A percentile compares a stretch with the other conserved stretches of the same genome.
These are phyloP conservation scores for Neolentinus lepideus DNA, from an alignment of 1,284 basidiomycete genomes.

Conservation along the genomic window DNA sequence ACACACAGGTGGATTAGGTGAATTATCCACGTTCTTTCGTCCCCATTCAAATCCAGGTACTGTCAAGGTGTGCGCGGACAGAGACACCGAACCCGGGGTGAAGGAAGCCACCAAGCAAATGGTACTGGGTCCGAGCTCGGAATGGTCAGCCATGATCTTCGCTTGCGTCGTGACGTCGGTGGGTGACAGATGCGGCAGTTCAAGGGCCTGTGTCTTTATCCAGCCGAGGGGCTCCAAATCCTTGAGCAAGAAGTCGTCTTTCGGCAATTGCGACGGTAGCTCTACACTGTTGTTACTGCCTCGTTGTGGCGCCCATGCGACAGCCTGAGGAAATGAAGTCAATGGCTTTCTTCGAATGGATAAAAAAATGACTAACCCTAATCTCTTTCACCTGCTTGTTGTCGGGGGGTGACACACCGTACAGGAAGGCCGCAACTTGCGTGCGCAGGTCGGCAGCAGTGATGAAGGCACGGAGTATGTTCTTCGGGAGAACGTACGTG, in stretches of 20 bases:
- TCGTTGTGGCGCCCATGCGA: constrained; percentile 94
- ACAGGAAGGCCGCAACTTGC: constrained; percentile 92
- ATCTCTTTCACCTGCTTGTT: constrained; percentile 99
- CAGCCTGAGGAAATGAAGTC: constrained; percentile 38
- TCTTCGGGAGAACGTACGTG: constrained; percentile 97
- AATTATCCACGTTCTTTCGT: constrained; percentile 83
- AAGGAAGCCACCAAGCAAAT: constrained; percentile 95
- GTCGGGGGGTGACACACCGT: constrained; percentile 89
- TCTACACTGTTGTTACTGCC: constrained; percentile 94
- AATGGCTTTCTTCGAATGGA: constrained; percentile 1
- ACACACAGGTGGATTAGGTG: constrained; percentile 70
- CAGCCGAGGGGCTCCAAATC: constrained; percentile 95
- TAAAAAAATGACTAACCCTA: constrained; percentile 42
- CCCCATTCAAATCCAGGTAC: constrained; percentile 98
- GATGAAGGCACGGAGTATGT: constrained; percentile 93
- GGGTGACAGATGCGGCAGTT: constrained; percentile 89
- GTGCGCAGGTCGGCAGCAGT: constrained; percentile 92
- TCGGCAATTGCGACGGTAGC: constrained; percentile 79
- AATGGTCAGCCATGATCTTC: constrained; percentile 93
- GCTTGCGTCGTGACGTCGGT: constrained; percentile 95
- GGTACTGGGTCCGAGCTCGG: constrained; percentile 90
- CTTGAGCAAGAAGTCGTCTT: constrained; percentile 91
- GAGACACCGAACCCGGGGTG: constrained; percentile 94
- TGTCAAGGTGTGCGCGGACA: constrained; percentile 88
- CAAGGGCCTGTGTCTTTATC: constrained; percentile 94